Conservation (phyloP, 2,329 filamentous ascomycete species). For the Sphaerulina musiva region DNA sequence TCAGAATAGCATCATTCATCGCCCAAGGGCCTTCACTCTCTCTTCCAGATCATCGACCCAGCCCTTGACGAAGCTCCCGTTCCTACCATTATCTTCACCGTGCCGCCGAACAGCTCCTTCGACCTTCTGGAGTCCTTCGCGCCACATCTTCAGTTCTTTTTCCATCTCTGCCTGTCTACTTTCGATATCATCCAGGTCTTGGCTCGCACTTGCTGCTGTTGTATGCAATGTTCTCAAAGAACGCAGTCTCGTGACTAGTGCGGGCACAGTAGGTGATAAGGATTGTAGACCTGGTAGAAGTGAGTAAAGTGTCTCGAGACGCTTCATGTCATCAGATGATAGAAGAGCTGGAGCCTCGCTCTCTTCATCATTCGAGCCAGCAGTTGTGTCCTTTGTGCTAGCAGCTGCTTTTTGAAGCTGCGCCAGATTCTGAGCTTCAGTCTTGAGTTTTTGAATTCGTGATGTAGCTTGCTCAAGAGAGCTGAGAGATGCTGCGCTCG, state of each 20-base stretch:
- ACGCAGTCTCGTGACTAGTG: slow-evolving; percentile 75
- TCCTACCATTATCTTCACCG: slow-evolving; percentile 64
- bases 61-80: slow-evolving; percentile 75
- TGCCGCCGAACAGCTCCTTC: slow-evolving; percentile 67
- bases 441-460: slow-evolving; percentile 30
- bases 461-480: slow-evolving; percentile 56
- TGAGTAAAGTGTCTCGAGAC: slow-evolving; percentile 86
- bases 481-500: slow-evolving; percentile 61
- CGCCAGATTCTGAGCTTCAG: slow-evolving; percentile 66
- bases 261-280: slow-evolving; percentile 75
- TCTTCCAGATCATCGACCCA: slow-evolving; percentile 86
- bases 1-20: slow-evolving; percentile 8
- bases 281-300: slow-evolving; percentile 83
- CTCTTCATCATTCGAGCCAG: slow-evolving; percentile 27
- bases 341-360: slow-evolving; percentile 29
- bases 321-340: slow-evolving; percentile 63
- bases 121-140: slow-evolving; percentile 69
- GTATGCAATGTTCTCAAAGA: slow-evolving; percentile 79
- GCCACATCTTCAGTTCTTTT: slow-evolving; percentile 78
- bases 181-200: slow-evolving; percentile 71
- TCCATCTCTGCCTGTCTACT: slow-evolving; percentile 74
- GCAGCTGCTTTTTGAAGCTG: slow-evolving; percentile 37
- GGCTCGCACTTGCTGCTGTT: slow-evolving; percentile 73
- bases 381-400: slow-evolving; percentile 5
- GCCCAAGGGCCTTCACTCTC: slow-evolving; percentile 52